These are phyloP conservation scores for Dujonia santamariae DNA, from an alignment of 1,139 yeast species.

Conservation along the genomic window DNA sequence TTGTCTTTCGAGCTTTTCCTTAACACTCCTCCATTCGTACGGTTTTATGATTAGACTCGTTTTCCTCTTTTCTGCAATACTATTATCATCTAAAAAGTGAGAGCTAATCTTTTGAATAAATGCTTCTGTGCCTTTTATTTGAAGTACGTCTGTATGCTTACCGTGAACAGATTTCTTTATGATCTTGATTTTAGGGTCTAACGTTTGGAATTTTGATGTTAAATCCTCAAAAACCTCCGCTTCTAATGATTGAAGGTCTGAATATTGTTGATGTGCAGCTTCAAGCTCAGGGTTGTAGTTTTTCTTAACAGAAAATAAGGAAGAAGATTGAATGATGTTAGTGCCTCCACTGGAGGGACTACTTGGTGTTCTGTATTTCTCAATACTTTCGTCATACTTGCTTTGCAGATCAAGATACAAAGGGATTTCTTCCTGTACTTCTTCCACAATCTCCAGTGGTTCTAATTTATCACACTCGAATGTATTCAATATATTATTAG, in stretches of 20 bases:
- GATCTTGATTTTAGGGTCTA: slow-evolving; percentile 30
- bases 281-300: slow-evolving; percentile 26
- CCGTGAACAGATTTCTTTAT: slow-evolving; percentile 30
- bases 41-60: slow-evolving; percentile 31
- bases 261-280: slow-evolving; percentile 32
- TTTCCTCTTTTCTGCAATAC: slow-evolving; percentile 27
- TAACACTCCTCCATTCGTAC: slow-evolving; percentile 29
- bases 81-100: slow-evolving; percentile 8
- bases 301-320: slow-evolving; percentile 25
- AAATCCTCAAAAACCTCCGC: slow-evolving; percentile 18
- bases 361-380: slow-evolving; percentile 2
- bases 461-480: slow-evolving; percentile 18
- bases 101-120: too few species aligned
- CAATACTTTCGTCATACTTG: slow-evolving; percentile 7
- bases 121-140: slow-evolving; percentile 16
- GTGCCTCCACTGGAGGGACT: too few species aligned
- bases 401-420: too few species aligned
- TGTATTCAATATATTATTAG: slow-evolving; percentile 24
- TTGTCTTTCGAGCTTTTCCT: slow-evolving; percentile 22
- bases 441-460: slow-evolving; percentile 7
- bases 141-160: slow-evolving; percentile 24
- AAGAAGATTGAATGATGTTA: neutral
- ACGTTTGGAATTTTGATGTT: slow-evolving; percentile 15
- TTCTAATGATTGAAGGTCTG: slow-evolving; percentile 24
- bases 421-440: neutral